Evolutionary conservation across 345 rosid species (phyloP).

Genomic region (Eucalyptus sp.): DNA sequence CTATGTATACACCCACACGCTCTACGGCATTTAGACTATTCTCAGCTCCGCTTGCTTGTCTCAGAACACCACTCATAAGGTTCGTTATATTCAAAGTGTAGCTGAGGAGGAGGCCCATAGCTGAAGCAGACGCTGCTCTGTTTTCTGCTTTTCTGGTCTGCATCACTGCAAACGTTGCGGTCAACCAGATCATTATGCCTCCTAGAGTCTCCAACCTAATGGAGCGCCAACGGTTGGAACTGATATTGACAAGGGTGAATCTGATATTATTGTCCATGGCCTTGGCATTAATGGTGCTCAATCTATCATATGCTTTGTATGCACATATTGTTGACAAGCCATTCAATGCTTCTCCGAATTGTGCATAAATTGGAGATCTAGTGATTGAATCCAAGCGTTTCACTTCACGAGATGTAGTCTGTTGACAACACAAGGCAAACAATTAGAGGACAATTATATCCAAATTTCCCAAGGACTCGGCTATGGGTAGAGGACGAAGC

Average conservation of each 20-base stretch:
- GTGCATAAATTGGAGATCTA: constrained; percentile 88
- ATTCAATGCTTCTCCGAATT: constrained; percentile 90
- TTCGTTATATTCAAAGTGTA: constrained; percentile 75
- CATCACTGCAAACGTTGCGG: constrained; percentile 81
- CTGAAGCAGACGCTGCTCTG: constrained; percentile 61
- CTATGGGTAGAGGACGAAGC: neutral
- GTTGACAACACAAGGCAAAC: neutral
- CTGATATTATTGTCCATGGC: constrained; percentile 90
- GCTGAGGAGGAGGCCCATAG: constrained; percentile 93
- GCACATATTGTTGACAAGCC: constrained; percentile 87
- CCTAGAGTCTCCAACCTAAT: constrained; percentile 82
- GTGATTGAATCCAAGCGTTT: constrained; percentile 87
- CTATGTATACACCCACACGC: constrained; percentile 78
- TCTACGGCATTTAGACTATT: constrained; percentile 94
- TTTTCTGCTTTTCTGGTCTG: constrained; percentile 55
- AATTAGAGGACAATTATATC: neutral
- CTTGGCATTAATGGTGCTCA: constrained; percentile 68
- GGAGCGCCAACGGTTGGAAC: constrained; percentile 81
- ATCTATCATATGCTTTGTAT: constrained; percentile 78
- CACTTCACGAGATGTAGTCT: constrained; percentile 93
- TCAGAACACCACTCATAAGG: constrained; percentile 65
- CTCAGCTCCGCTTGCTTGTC: constrained; percentile 91
- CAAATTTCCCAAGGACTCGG: neutral
- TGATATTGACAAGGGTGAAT: constrained; percentile 70
- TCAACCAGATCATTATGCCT: constrained; percentile 91